Base-by-base conservation (phyloP, 441 rosid species). In the Monsonia emarginata region DNA sequence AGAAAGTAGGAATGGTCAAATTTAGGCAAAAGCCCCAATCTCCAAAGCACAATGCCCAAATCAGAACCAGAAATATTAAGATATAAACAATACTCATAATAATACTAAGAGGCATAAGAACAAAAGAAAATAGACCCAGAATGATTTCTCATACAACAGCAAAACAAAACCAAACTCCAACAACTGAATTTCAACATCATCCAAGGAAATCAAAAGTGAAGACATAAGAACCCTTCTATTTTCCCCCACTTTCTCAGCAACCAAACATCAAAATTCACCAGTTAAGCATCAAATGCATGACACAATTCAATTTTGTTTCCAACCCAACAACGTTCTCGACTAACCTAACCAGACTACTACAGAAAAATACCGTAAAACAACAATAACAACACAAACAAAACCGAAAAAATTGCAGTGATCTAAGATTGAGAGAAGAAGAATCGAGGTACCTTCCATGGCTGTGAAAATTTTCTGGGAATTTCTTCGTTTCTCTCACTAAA, bases 381-480 rank as follows among this genome's bases (percentile, higher is more conserved):
- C 10, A 6, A 5, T 14, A 19, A 5, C 6, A 50, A 50, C 0
- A 34, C 0, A 50, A 7, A 16, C 5, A 46, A 46, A 16, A 13
- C 22, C 9, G 1, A 36, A 46, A 46, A 16, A 46, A 3, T 18
- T 9, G 54, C 54, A 16, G 4, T 46, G 4, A 18, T 50, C 57
- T 50, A 3, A 21, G 57, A 19, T 50, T 34, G 57, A 50, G 57
- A 19, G 24, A 50, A 18, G n/a, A 16, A 46, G 11, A 50, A 50
- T 50, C 57, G 57, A 50, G 57, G 57, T 50, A 50, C 57, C 57
- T 50, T 50, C 57, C 57, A 50, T 50, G 57, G 57, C 46, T 40
- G 24, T 18, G 57, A 19, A 8, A 50, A 18, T 19, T 5, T 50
- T 50, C 57, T 50, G 25, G 57, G 57, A 34, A n/a, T n/a, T n/a